Conservation (phyloP, 2,329 filamentous ascomycete genomes). For the Trichoderma breve region DNA sequence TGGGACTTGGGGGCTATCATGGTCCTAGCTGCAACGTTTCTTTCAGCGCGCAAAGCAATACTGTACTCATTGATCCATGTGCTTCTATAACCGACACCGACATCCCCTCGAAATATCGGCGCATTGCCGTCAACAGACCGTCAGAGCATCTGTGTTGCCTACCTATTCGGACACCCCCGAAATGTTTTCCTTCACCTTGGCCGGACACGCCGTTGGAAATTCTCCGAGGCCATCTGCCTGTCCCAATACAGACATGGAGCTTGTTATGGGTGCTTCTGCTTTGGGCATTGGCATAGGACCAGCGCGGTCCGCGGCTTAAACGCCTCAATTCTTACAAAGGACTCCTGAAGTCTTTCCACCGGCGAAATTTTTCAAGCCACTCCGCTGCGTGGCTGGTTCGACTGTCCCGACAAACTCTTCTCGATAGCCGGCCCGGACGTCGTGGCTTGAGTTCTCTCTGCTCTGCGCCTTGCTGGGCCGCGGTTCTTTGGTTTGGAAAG, state of each 20-base stretch:
- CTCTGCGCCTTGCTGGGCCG: background rate
- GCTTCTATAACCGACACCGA: background rate
- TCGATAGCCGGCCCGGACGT: background rate
- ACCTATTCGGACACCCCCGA: slow-evolving; percentile 9
- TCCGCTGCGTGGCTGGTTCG: background rate
- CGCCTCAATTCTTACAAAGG: background rate
- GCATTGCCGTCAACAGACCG: background rate
- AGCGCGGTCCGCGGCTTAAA: background rate
- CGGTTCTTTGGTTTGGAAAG: background rate
- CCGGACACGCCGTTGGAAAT: slow-evolving; percentile 4
- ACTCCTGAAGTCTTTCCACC: background rate
- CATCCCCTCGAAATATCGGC: background rate
- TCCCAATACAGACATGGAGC: background rate
- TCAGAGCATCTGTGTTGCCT: background rate
- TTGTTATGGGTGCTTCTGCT: background rate
- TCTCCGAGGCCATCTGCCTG: background rate
- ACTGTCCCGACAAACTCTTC: background rate
- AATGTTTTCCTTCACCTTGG: background rate
- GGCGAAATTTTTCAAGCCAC: background rate
- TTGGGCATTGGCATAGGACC: background rate
- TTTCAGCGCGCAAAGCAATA: background rate
- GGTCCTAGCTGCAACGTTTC: background rate
- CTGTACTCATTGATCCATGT: background rate
- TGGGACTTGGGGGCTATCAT: background rate
- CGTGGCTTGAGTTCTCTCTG: background rate